phyloP scores from a whole-genome alignment of 805 yeast genomes.

The Lipomyces mesembrius region DNA sequence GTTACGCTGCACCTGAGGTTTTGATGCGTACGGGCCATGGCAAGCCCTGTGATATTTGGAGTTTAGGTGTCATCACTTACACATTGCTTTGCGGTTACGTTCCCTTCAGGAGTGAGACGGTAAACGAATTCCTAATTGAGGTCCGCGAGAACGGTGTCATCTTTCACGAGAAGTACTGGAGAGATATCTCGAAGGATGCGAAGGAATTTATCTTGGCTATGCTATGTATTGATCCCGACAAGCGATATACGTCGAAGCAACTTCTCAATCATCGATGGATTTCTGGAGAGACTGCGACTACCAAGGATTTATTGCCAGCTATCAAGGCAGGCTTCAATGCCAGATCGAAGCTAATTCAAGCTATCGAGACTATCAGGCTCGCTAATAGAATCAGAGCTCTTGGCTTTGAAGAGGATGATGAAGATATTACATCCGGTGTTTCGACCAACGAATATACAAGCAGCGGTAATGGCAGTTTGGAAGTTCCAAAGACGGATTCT shows the following conservation, averaged over 20 bases:
- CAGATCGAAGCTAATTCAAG: conserved; percentile 80
- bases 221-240: conserved; percentile 66
- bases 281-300: conserved; percentile 47
- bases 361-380: conserved; percentile 80
- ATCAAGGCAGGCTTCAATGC: conserved; percentile 84
- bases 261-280: conserved; percentile 80
- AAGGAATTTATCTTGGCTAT: conserved; percentile 74
- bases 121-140: conserved; percentile 78
- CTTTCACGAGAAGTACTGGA: conserved; percentile 89
- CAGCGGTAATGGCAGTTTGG: neutral
- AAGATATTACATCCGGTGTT: conserved; percentile 45
- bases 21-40: conserved; percentile 84
- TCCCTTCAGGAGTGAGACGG: conserved; percentile 85
- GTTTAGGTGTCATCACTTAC: conserved; percentile 89
- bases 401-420: conserved; percentile 56
- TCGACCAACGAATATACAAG: neutral
- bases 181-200: conserved; percentile 76
- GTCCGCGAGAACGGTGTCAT: conserved; percentile 77
- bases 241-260: conserved; percentile 64
- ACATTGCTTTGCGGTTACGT: conserved; percentile 90
- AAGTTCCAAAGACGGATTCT: neutral
- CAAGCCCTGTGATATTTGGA: conserved; percentile 95
- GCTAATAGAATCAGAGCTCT: conserved; percentile 77
- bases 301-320: conserved; percentile 75
- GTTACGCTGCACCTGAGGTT: conserved; percentile 97